Evolutionary conservation across 257 asterid genomes (phyloP).

Genomic region (Lantana camara): DNA sequence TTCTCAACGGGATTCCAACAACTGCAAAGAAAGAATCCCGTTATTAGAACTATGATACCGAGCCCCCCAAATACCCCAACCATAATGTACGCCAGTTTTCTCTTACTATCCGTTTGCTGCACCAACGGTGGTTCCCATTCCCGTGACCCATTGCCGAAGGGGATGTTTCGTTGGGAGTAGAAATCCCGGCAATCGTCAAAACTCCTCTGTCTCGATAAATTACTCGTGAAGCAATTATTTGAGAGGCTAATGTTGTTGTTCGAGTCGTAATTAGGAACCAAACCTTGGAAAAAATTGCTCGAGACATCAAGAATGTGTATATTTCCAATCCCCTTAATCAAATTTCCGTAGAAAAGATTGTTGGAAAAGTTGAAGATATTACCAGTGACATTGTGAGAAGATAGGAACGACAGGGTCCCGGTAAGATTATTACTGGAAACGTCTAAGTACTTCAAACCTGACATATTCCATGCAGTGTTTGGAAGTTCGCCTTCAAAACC

Average conservation of each 20-base stretch:
- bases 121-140: no score
- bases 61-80: no score
- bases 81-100: no score
- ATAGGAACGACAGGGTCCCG: slow-evolving; percentile 37
- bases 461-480: slow-evolving; percentile 35
- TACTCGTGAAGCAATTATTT: slow-evolving; percentile 47
- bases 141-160: background rate
- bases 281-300: slow-evolving; percentile 56
- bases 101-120: no score
- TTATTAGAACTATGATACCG: no score
- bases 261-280: slow-evolving; percentile 30
- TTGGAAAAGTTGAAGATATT: slow-evolving; percentile 56
- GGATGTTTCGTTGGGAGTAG: slow-evolving; percentile 38
- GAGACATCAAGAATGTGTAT: slow-evolving; percentile 47
- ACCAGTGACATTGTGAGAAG: slow-evolving; percentile 22
- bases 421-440: slow-evolving; percentile 62
- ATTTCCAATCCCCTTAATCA: slow-evolving; percentile 27
- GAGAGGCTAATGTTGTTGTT: slow-evolving; percentile 12
- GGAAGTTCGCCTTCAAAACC: slow-evolving; percentile 44
- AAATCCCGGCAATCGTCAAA: slow-evolving; percentile 41
- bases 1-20: slow-evolving; percentile 23
- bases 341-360: slow-evolving; percentile 64
- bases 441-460: slow-evolving; percentile 46
- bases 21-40: no score
- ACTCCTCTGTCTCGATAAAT: slow-evolving; percentile 39